These are phyloP conservation scores for Penicillium sp. DNA, from an alignment of 2,329 filamentous ascomycete genomes.

Conservation along the genomic window DNA sequence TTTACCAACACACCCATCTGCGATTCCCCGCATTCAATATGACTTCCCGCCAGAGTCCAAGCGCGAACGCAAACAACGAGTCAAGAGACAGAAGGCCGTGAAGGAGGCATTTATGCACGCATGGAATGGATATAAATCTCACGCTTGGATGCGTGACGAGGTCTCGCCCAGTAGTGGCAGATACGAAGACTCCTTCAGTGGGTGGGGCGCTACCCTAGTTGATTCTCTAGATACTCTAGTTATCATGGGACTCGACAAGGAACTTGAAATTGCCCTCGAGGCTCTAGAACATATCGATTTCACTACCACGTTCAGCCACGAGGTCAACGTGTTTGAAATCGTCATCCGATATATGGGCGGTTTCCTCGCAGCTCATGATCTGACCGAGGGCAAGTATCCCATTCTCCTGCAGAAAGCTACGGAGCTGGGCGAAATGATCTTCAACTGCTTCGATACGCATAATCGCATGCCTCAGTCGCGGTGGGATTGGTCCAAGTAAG, in stretches of 20 bases:
- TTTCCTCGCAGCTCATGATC: slow-evolving; percentile 77
- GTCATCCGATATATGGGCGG: slow-evolving; percentile 89
- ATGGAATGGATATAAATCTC: slow-evolving; percentile 76
- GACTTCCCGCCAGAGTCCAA: slow-evolving; percentile 62
- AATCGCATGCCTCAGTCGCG: slow-evolving; percentile 86
- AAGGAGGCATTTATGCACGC: slow-evolving; percentile 70
- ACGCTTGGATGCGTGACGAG: slow-evolving; percentile 85
- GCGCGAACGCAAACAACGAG: slow-evolving; percentile 56
- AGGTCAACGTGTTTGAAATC: slow-evolving; percentile 87
- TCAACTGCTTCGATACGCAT: slow-evolving; percentile 81
- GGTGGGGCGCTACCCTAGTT: slow-evolving; percentile 83
- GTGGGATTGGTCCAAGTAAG: slow-evolving; percentile 68
- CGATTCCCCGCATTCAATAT: slow-evolving; percentile 73
- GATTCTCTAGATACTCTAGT: slow-evolving; percentile 78
- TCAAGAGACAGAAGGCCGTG: slow-evolving; percentile 62
- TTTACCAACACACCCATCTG: slow-evolving; percentile 66
- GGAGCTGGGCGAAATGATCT: slow-evolving; percentile 76
- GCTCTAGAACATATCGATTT: slow-evolving; percentile 75
- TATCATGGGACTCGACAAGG: slow-evolving; percentile 73
- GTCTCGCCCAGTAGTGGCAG: slow-evolving; percentile 66
- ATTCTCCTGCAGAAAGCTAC: slow-evolving; percentile 71
- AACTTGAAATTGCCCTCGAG: slow-evolving; percentile 72
- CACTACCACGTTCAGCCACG: slow-evolving; percentile 59
- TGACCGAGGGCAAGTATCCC: slow-evolving; percentile 67
- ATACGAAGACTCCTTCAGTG: slow-evolving; percentile 78